Base-by-base conservation (phyloP, 306 rosid genomes). In the Gastrolobium bilobum region DNA sequence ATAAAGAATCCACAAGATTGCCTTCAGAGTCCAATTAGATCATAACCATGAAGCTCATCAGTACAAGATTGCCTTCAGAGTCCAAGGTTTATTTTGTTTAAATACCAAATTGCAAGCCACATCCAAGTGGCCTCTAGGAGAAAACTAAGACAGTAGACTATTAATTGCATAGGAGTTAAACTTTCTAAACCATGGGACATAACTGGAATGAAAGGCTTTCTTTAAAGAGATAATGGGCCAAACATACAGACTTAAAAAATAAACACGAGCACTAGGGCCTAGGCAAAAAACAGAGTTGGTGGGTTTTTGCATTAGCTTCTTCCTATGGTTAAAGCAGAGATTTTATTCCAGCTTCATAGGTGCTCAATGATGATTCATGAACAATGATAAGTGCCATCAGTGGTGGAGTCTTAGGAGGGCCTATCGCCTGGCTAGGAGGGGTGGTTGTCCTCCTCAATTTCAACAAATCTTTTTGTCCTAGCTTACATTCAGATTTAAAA, bases 1-100 rank as follows among this genome's bases (percentile, higher is more conserved):
- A 38, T 33, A 37, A 70, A 53, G 67, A 75, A 37, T 56, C 53
- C 10, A 9, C 56, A 43, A 33, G 26, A 20, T 20, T 20, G 26
- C 26, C 26, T 20, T 20, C 26, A 20, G 26, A 20, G 26, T 20
- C 26, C 26, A 20, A 75, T 63, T 8, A 68, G 47, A 74, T 60
- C 48, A 84, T 30, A 75, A 2, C 53, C 58, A 79, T 48, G 52
- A 79, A 46, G 69, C 57, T 26, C 37, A 62, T 20, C 26, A 20
- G 26, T 20, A 20, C 26, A 20, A 20, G 26, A 20, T 20, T 20
- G 26, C 26, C 26, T 20, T 20, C 26, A 20, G 26, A 20, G 6
- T 33, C 46, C 56, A 50, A 57, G 13, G 35, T 31, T 38, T 33
- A 66, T 66, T 78, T 65, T 15, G 65, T 31, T 11, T 33, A 38